Percentiles rank a stretch among this genome's conserved stretches.
Conservation (phyloP, 2,329 filamentous ascomycete species). For the Raffaelea ambrosiae region DNA sequence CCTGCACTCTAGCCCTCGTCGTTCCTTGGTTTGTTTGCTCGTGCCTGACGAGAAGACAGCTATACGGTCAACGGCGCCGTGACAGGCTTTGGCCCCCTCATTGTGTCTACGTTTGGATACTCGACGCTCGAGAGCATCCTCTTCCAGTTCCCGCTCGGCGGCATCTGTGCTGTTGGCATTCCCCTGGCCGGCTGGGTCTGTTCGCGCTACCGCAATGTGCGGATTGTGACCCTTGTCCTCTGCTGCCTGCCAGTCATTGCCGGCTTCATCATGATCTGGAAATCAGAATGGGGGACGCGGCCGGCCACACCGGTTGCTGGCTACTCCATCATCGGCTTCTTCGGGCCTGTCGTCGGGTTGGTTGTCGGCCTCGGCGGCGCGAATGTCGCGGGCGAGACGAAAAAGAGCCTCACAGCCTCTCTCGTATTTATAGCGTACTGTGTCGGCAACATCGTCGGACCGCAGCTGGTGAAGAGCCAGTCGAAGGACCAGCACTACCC, state of each 20-base stretch:
- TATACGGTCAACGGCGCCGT: conserved; percentile 67
- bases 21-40: not conserved
- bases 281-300: conserved; percentile 52
- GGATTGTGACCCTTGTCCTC: conserved; percentile 54
- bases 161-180: conserved; percentile 58
- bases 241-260: conserved; percentile 68
- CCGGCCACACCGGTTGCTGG: conserved; percentile 60
- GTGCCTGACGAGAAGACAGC: conserved; percentile 14
- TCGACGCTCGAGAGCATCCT: conserved; percentile 56
- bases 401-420: conserved; percentile 69
- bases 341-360: conserved; percentile 59
- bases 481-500: conserved; percentile 61
- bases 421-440: conserved; percentile 70
- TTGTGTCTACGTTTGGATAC: conserved; percentile 64
- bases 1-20: not conserved
- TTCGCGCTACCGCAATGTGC: conserved; percentile 50
- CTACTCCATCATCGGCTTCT: conserved; percentile 65
- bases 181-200: conserved; percentile 58
- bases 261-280: conserved; percentile 69
- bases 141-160: conserved; percentile 67
- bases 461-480: conserved; percentile 60
- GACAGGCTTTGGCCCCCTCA: conserved; percentile 61
- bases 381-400: conserved; percentile 68
- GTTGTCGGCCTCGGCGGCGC: conserved; percentile 45
- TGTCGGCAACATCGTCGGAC: conserved; percentile 68